These are phyloP conservation scores for Auxenochlorella pyrenoidosa DNA, from an alignment of 139 green algal genomes.

Conservation along the genomic window DNA sequence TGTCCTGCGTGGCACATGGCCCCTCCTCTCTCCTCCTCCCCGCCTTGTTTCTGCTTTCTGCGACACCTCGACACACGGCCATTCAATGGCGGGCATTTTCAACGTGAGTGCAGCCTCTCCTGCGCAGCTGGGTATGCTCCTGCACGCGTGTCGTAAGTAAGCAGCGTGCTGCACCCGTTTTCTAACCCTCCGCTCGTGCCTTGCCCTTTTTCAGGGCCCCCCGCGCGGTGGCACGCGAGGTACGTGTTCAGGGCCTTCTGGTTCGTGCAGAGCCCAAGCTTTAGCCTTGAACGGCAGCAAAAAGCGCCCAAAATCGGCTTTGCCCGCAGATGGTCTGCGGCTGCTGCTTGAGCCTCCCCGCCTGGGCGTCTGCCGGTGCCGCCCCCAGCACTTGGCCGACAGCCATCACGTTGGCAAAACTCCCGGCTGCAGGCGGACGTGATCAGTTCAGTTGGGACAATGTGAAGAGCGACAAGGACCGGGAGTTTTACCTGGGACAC, in stretches of 20 bases:
- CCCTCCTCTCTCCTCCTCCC: too few relatives aligned
- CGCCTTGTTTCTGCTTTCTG: too few relatives aligned
- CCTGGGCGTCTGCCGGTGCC: background rate
- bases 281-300: too few relatives aligned
- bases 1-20: too few relatives aligned
- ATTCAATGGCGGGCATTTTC: slow-evolving; percentile 26
- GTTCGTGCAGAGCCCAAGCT: background rate
- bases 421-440: slow-evolving; percentile 6
- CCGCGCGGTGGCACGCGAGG: slow-evolving; percentile 63
- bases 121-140: background rate
- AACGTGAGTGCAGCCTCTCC: background rate
- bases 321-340: too few relatives aligned
- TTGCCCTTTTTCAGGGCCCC: slow-evolving; percentile 53
- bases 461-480: slow-evolving; percentile 72
- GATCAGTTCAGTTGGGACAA: slow-evolving; percentile 82
- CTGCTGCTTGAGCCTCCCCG: background rate
- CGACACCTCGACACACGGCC: too few relatives aligned
- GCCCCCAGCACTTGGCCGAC: background rate
- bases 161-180: background rate
- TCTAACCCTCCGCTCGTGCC: background rate
- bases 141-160: background rate
- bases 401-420: background rate
- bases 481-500: slow-evolving; percentile 84
- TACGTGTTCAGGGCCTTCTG: background rate
- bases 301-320: too few relatives aligned